These are phyloP conservation scores for Rhynchospora breviuscula DNA, from an alignment of 176 grass and related monocot species.

Conservation along the genomic window DNA sequence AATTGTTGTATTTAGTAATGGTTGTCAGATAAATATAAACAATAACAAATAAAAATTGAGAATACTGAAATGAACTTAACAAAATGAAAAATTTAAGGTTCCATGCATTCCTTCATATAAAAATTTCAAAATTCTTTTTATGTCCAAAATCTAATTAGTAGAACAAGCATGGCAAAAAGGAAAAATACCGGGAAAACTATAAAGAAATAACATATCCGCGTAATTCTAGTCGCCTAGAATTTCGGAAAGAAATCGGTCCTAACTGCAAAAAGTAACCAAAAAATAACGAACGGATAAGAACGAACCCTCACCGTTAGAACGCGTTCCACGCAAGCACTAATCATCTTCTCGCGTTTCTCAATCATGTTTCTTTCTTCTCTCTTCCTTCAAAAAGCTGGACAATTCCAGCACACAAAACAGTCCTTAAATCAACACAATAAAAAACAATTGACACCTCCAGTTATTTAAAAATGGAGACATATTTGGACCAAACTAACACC, in stretches of 20 bases:
- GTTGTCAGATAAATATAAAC: not conserved
- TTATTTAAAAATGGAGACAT: not conserved
- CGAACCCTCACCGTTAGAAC: not conserved
- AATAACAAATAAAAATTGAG: not conserved
- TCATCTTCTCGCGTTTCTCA: not conserved
- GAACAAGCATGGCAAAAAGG: not conserved
- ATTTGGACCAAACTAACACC: not conserved
- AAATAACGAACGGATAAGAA: constrained; percentile 12
- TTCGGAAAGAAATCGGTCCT: not conserved
- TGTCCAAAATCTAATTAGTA: not conserved
- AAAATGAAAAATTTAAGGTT: too few relatives aligned
- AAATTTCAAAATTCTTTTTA: not conserved
- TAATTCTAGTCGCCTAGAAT: not conserved
- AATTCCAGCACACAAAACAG: not conserved
- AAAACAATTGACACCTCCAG: not conserved
- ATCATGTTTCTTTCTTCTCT: not conserved
- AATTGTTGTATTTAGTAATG: too few relatives aligned
- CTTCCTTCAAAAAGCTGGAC: not conserved
- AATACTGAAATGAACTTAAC: too few relatives aligned
- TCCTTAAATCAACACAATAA: not conserved
- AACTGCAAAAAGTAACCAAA: not conserved
- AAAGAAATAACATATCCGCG: not conserved
- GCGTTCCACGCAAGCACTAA: not conserved
- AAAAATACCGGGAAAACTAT: not conserved
- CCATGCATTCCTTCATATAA: not conserved